Evolutionary conservation across 805 yeast genomes (phyloP), one percentile per base, ranked within the genome.

Genomic region (Wickerhamomyces hampshirensis): DNA sequence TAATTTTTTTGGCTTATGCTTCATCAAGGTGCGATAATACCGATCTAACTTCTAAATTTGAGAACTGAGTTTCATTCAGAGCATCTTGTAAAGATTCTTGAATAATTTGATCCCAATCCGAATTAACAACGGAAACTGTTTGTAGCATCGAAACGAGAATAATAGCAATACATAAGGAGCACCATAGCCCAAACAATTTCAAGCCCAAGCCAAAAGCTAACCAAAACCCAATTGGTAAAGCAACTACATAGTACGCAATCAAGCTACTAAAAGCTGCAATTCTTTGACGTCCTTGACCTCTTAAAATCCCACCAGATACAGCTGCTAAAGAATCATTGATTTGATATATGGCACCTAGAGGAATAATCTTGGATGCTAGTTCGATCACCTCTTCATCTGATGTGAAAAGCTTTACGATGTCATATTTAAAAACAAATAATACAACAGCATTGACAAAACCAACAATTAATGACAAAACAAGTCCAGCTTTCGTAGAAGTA

Each of bases 231-330:
- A 76, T 53, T 2, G 86, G 86, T 26, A 80, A 55, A 1, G 83
- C 84, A 23, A 79, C 54, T 12, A 71, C 50, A 44, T 80, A 80
- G 55, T 79, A 80, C 5, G 80, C 64, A 23, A 75, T 40, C 43
- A 80, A 55, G 40, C 76, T 77, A 23, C 77, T 68, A 34, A 68
- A 67, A 2, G 83, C 82, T 1, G 83, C 82, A 26, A 79, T 69
- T 48, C 69, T 72, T 29, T 80, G 82, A 56, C 75, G 75, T 12
- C 91, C 91, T 60, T 82, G 89, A 5, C 91, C 91, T 54, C 93
- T 69, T 36, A 84, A 63, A 41, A 85, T 70, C 12, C 91, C 91
- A 12, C 86, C 88, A 1, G 84, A 73, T 33, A 80, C 77, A 12
- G 86, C 84, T 44, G 80, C 74, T 50, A 77, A 60, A 9, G 80